Conservation (phyloP, 257 asterid genomes). For the Thymus mandschuricus region DNA sequence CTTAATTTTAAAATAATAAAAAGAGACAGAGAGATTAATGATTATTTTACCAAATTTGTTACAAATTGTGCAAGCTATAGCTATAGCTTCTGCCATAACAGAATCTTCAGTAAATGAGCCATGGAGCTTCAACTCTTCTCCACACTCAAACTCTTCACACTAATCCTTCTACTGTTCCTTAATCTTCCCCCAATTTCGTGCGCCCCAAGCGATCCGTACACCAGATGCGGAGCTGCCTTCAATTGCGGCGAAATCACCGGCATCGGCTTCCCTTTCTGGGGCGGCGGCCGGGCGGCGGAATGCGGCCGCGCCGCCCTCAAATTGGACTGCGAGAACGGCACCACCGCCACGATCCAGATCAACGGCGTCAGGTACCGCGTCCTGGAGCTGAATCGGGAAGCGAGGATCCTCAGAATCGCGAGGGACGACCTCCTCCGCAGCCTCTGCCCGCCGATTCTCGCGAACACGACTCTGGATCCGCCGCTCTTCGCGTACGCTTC, state of each 20-base stretch:
- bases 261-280: constrained; percentile 59
- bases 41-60: neutral
- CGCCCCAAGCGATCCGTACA: constrained; percentile 23
- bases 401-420: constrained; percentile 43
- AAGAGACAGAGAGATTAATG: too few species aligned
- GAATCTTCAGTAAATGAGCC: neutral
- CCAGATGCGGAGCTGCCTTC: constrained; percentile 42
- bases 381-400: constrained; percentile 36
- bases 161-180: neutral
- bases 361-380: constrained; percentile 43
- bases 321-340: constrained; percentile 43
- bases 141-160: constrained; percentile 5
- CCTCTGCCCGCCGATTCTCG: constrained; percentile 44
- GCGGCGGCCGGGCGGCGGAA: constrained; percentile 47
- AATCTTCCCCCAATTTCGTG: constrained; percentile 25
- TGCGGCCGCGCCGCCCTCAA: constrained; percentile 64
- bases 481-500: constrained; percentile 45
- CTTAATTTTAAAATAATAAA: too few species aligned
- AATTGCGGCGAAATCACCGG: constrained; percentile 49
- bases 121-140: constrained; percentile 27
- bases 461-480: constrained; percentile 47
- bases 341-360: constrained; percentile 33
- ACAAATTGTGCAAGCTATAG: neutral
- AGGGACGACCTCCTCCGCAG: constrained; percentile 43
- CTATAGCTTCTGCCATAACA: neutral